Conservation (phyloP, 2,329 filamentous ascomycete species). For the Aspergillus pseudoviridinutans region DNA sequence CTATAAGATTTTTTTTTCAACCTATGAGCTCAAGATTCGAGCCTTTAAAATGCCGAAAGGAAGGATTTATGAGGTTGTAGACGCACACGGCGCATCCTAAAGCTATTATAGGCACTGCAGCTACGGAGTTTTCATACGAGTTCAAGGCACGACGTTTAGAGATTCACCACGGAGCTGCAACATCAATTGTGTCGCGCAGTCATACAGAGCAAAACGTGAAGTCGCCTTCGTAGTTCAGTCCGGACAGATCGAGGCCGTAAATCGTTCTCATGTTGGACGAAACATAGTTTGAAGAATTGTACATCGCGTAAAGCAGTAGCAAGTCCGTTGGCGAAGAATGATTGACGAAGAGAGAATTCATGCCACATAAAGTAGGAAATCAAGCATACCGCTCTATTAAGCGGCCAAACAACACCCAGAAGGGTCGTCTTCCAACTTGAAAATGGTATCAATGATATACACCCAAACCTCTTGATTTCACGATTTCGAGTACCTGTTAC, state of each 20-base stretch:
- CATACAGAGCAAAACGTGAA: no score
- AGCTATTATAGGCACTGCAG: no score
- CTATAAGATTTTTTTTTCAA: no score
- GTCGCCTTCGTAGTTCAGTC: neutral
- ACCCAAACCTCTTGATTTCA: neutral
- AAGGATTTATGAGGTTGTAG: no score
- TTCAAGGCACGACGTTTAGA: no score
- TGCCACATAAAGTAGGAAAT: neutral
- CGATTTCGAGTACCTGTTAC: neutral
- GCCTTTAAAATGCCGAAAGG: no score
- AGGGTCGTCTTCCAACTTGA: neutral
- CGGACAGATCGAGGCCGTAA: neutral
- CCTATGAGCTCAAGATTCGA: no score
- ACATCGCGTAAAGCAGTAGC: neutral
- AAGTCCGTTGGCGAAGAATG: neutral
- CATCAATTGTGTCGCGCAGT: no score
- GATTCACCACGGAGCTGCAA: neutral
- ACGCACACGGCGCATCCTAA: no score
- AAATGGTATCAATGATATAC: neutral
- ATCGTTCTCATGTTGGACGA: neutral
- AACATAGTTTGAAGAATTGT: no score
- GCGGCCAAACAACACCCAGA: neutral
- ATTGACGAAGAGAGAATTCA: neutral
- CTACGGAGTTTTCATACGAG: neutral
- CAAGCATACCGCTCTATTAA: neutral